Evolutionary conservation across 805 yeast species (phyloP), one percentile per base, ranked within the genome.

Genomic region (Scheffersomyces stipitis): DNA sequence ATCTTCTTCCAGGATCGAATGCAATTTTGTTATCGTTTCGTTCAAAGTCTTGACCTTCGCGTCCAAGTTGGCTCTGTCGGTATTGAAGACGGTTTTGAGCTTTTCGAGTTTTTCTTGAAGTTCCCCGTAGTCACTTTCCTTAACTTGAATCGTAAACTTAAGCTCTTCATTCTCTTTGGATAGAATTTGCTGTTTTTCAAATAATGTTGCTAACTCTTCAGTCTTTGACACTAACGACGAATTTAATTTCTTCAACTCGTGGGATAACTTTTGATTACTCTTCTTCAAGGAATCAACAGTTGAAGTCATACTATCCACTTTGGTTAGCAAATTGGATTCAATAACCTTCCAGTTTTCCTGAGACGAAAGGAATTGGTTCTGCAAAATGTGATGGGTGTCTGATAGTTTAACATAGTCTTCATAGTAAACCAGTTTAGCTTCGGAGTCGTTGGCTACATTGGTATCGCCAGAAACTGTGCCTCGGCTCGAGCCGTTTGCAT

Each of bases 271-370:
- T 4, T 39, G 23, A 36, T 61, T 60, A 2, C 51, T 40, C 33
- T 60, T 60, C 32, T 62, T 65, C 31, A 58, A 26, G 4, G 45
- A 30, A 5, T 66, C 71, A 10, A 64, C 38, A 5, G 59, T 38
- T n/a, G 43, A 30, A 3, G 56, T 38, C 18, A 69, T 45, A 4
- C 57, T 60, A 24, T 67, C 73, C 5, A 75, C 54, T 35, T 78
- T 79, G 32, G 51, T 54, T 40, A 76, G 74, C 41, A 88, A 68
- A 3, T 79, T 69, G 27, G 83, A 74, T 58, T 93, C 97, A 29
- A 88, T 80, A 14, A 80, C 66, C 38, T 83, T 81, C 95, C 96
- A 87, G 56, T 83, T 86, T 44, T 82, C 87, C 38, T 83, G 83
- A 0, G 91, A 84, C 12, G 81, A 73, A 5, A 85, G 75, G 46